phyloP scores from a whole-genome alignment of 345 rosid species.

The Camelina neglecta region DNA sequence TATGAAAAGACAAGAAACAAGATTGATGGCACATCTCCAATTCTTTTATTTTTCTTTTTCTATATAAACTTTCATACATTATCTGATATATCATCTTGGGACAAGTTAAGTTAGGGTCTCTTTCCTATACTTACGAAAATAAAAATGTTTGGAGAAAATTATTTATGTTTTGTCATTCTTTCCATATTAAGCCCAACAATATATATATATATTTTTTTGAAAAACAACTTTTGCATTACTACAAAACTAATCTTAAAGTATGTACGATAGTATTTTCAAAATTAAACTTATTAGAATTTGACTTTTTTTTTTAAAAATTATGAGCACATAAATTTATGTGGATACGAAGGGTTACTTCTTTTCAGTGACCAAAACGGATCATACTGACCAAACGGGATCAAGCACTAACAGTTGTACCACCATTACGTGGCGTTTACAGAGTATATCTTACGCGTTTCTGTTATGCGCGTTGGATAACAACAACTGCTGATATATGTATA shows the following conservation, averaged over 20 bases:
- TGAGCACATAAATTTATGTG: constrained; percentile 20
- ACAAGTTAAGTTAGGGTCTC: neutral
- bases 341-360: neutral
- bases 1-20: constrained; percentile 30
- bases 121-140: neutral
- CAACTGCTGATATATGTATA: neutral
- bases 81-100: neutral
- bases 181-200: constrained; percentile 18
- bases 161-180: neutral
- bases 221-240: neutral
- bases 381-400: constrained; percentile 11
- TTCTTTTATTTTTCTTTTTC: no score
- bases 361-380: neutral
- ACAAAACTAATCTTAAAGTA: neutral
- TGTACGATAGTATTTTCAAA: neutral
- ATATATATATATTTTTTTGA: no score
- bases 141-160: neutral
- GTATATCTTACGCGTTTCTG: constrained; percentile 28
- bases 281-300: neutral
- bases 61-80: no score
- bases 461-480: constrained; percentile 31
- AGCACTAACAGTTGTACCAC: neutral
- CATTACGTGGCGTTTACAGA: constrained; percentile 30
- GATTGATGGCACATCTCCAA: neutral
- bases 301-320: neutral